Conservation (phyloP, 345 rosid genomes). For the Citrus unshiu region DNA sequence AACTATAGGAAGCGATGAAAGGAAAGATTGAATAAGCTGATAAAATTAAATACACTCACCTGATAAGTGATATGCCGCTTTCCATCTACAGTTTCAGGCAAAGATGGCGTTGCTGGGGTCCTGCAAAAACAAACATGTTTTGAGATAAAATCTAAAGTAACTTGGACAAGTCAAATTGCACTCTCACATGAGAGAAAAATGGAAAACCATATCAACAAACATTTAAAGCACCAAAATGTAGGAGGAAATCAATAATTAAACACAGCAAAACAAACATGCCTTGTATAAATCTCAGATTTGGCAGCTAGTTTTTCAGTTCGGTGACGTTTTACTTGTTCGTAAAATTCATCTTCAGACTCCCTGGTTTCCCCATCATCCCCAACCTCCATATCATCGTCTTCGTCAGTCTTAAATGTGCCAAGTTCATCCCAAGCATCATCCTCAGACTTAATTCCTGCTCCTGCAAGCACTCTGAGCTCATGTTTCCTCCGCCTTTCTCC, state of each 20-base stretch:
- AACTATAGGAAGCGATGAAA: neutral
- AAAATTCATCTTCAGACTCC: conserved; percentile 63
- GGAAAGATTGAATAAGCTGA: neutral
- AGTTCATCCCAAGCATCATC: conserved; percentile 45
- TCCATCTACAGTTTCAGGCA: conserved; percentile 65
- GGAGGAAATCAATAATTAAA: neutral
- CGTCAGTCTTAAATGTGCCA: conserved; percentile 24
- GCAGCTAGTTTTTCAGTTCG: conserved; percentile 61
- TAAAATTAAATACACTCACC: conserved; percentile 33
- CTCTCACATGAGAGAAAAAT: no score
- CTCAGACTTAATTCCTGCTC: conserved; percentile 67
- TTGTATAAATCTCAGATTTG: conserved; percentile 58
- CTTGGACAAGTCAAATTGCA: neutral
- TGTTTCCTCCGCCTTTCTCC: conserved; percentile 91
- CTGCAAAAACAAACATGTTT: conserved; percentile 24
- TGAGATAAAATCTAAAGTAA: neutral
- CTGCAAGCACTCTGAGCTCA: conserved; percentile 77
- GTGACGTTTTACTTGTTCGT: conserved; percentile 50
- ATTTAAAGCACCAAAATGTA: neutral
- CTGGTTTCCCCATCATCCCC: conserved; percentile 15
- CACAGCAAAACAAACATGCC: conserved; percentile 34
- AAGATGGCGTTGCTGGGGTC: conserved; percentile 26
- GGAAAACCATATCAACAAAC: neutral
- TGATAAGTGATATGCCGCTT: conserved; percentile 51
- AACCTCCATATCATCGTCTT: conserved; percentile 18